Conservation (phyloP, 2,329 filamentous ascomycete genomes). For the Aspergillus sergii region DNA sequence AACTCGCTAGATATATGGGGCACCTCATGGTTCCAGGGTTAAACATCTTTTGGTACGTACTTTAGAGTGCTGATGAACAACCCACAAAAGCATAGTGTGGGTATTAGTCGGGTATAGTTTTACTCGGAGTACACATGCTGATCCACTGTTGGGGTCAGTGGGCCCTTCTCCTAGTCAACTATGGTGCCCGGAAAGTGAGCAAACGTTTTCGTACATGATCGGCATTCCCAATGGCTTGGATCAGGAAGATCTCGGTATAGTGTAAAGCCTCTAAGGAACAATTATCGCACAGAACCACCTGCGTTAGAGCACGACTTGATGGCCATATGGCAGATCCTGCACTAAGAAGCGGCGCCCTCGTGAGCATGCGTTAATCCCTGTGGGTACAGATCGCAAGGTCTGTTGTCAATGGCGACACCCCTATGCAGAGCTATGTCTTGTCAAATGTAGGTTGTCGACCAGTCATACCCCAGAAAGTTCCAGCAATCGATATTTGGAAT, state of each 20-base stretch:
- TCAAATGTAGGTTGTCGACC: neutral
- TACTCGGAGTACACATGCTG: neutral
- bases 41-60: neutral
- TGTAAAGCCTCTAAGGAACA: neutral
- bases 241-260: neutral
- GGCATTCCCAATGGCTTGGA: neutral
- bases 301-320: neutral
- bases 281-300: neutral
- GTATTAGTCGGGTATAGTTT: neutral
- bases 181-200: neutral
- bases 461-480: neutral
- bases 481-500: neutral
- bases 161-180: neutral
- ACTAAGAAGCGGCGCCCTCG: neutral
- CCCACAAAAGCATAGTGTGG: neutral
- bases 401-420: neutral
- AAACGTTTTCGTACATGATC: neutral
- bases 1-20: conserved; percentile 8
- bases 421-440: neutral
- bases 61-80: neutral
- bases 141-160: neutral
- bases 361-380: neutral
- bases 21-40: neutral
- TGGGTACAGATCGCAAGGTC: neutral
- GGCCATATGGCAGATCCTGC: neutral